phyloP scores from a whole-genome alignment of 768 basidiomycete species.

The Pleurotus salmoneostramineus region DNA sequence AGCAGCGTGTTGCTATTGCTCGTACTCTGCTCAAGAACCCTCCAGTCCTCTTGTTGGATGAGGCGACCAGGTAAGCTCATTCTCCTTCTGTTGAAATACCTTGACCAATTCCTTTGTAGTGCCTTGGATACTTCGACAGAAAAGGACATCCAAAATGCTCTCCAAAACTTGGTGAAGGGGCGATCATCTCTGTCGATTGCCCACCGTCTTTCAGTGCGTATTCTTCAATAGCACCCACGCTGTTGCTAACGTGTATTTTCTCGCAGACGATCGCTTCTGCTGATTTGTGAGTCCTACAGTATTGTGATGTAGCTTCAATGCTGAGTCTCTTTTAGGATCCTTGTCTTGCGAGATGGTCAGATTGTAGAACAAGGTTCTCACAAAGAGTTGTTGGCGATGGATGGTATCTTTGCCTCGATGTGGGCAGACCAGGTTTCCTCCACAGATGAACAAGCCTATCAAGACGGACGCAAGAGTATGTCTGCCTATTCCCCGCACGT shows the following conservation, averaged over 20 bases:
- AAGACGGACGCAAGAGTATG: slow-evolving; percentile 29
- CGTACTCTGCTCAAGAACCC: slow-evolving; percentile 85
- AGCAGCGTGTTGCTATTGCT: slow-evolving; percentile 86
- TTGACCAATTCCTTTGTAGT: slow-evolving; percentile 26
- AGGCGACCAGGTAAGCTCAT: slow-evolving; percentile 58
- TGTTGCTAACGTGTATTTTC: slow-evolving; percentile 12
- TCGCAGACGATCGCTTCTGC: slow-evolving; percentile 51
- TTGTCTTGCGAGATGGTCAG: slow-evolving; percentile 88
- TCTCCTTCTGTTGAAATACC: neutral
- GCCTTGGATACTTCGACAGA: slow-evolving; percentile 90
- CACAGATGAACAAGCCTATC: slow-evolving; percentile 45
- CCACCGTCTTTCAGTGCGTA: slow-evolving; percentile 69
- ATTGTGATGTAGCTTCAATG: slow-evolving; percentile 3
- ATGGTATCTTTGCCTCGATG: slow-evolving; percentile 79
- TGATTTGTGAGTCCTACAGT: slow-evolving; percentile 46
- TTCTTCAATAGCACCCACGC: neutral
- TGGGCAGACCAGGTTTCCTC: slow-evolving; percentile 84
- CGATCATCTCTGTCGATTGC: slow-evolving; percentile 77
- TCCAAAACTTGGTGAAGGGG: slow-evolving; percentile 74
- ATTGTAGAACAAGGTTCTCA: slow-evolving; percentile 83
- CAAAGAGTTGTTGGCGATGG: slow-evolving; percentile 66
- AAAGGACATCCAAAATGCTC: slow-evolving; percentile 82
- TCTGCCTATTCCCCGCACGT: slow-evolving; percentile 37
- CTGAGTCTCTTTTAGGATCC: slow-evolving; percentile 48
- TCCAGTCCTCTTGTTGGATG: slow-evolving; percentile 73